Percentiles rank a stretch among this genome's conserved stretches.
Conservation (phyloP, 176 grass and related monocot species). For the Leersia perrieri region DNA sequence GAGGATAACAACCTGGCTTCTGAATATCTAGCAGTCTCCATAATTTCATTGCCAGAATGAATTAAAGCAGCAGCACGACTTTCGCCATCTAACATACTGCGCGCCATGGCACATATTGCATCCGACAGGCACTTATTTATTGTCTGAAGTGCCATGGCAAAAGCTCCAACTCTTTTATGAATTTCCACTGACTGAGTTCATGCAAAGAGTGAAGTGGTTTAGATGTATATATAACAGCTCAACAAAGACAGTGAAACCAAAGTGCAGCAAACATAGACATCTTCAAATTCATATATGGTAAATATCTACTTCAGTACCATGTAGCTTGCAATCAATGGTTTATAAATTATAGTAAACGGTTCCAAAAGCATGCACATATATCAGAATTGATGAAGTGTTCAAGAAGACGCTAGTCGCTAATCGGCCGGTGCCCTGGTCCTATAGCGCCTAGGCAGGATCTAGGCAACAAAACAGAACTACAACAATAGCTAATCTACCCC, state of each 20-base stretch:
- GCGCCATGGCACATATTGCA: slow-evolving; percentile 79
- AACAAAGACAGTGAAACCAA: not conserved
- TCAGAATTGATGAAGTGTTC: not conserved
- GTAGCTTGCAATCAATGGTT: not conserved
- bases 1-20: slow-evolving; percentile 64
- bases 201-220: slow-evolving; percentile 21
- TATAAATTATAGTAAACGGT: not conserved
- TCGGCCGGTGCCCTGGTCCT: no score
- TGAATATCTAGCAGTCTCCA: slow-evolving; percentile 77
- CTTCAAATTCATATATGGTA: not conserved
- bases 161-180: slow-evolving; percentile 88
- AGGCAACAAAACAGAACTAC: no score
- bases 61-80: slow-evolving; percentile 73
- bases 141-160: slow-evolving; percentile 87
- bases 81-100: slow-evolving; percentile 69
- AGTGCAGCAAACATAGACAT: not conserved
- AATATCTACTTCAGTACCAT: slow-evolving; percentile 3
- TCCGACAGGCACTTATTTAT: slow-evolving; percentile 97
- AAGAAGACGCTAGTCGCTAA: no score
- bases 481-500: no score
- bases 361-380: not conserved
- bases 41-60: slow-evolving; percentile 83
- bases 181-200: slow-evolving; percentile 76
- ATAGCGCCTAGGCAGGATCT: no score
- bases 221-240: slow-evolving; percentile 27